Evolutionary conservation across 345 rosid genomes (phyloP).

Genomic region (Aurinia saxatilis): DNA sequence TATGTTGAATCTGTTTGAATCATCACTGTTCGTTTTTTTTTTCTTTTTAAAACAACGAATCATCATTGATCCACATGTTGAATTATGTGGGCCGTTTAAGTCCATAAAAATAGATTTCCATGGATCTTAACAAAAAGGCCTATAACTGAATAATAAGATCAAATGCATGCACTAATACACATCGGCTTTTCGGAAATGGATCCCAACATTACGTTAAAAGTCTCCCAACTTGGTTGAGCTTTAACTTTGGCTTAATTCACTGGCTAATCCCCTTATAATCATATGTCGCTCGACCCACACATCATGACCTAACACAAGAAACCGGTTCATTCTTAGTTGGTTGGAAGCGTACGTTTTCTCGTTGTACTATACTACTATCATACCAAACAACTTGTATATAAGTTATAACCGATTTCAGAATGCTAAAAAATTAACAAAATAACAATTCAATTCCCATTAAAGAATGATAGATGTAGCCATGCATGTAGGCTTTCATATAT

Average conservation of each 20-base stretch:
- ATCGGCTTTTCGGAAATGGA: background rate
- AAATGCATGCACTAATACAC: background rate
- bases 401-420: background rate
- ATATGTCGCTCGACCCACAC: background rate
- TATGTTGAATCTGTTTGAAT: background rate
- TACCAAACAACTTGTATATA: background rate
- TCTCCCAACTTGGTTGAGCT: background rate
- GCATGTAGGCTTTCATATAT: too few relatives aligned
- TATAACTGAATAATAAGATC: background rate
- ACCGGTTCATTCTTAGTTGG: background rate
- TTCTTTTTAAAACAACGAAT: too few relatives aligned
- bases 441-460: background rate
- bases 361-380: background rate
- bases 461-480: background rate
- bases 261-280: background rate
- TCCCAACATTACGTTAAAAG: background rate
- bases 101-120: background rate
- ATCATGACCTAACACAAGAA: slow-evolving; percentile 1
- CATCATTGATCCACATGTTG: background rate
- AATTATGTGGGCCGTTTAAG: background rate
- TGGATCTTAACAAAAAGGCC: background rate
- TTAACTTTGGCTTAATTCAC: background rate
- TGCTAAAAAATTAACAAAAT: background rate
- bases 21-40: too few relatives aligned
- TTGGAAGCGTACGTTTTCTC: background rate